A percentile compares a stretch with the other conserved stretches of the same genome.
Evolutionary conservation across 2,329 filamentous ascomycete genomes (phyloP).

Genomic region (Penicillium sp.): DNA sequence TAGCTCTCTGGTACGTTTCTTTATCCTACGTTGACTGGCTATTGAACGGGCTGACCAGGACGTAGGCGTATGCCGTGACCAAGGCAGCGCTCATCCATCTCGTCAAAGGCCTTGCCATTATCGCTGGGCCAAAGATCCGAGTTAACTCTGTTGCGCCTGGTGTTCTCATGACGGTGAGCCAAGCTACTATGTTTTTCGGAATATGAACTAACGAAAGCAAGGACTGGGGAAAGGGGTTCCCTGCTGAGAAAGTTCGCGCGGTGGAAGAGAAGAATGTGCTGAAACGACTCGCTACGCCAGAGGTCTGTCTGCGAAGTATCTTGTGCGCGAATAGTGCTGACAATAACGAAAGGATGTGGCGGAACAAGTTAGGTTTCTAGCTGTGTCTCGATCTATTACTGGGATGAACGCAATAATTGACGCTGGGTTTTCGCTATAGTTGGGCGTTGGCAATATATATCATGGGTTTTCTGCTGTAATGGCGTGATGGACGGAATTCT

Average conservation of each 20-base stretch:
- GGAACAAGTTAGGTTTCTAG: constrained; percentile 8
- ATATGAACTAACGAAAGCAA: background rate
- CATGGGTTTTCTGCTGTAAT: too few species aligned
- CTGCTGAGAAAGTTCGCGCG: constrained; percentile 1
- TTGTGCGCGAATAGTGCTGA: background rate
- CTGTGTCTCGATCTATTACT: constrained; percentile 1
- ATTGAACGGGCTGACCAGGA: too few species aligned
- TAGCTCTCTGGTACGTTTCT: constrained; percentile 54
- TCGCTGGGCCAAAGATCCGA: constrained; percentile 9
- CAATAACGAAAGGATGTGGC: constrained; percentile 8
- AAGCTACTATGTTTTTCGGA: too few species aligned
- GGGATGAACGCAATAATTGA: constrained; percentile 11
- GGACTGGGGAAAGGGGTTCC: constrained; percentile 14
- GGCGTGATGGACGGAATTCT: too few species aligned
- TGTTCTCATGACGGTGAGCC: constrained; percentile 9
- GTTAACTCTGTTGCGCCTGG: constrained; percentile 14
- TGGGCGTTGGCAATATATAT: too few species aligned
- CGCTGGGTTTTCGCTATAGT: constrained; percentile 8
- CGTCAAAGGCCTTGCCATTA: constrained; percentile 9
- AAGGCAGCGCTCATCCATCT: constrained; percentile 17
- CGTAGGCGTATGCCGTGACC: constrained; percentile 13
- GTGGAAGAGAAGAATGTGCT: constrained; percentile 10
- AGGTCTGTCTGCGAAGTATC: background rate
- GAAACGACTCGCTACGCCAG: constrained; percentile 11
- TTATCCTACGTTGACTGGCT: too few species aligned